Percentiles rank a stretch among this genome's conserved stretches.
Conservation (phyloP, 352 stramenopile genomes). For the Pythium volutum region DNA sequence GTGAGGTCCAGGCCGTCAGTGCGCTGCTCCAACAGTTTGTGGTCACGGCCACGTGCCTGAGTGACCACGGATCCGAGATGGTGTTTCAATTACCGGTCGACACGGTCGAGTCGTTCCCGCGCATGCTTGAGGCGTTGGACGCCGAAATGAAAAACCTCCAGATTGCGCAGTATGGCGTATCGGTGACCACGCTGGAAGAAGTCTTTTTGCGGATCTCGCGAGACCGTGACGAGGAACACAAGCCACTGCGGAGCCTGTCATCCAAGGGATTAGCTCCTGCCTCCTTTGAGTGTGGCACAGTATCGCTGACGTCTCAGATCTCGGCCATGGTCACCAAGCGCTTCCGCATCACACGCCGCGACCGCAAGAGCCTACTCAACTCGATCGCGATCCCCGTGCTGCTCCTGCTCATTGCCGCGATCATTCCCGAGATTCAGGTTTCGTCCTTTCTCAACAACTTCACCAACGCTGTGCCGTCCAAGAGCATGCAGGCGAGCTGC, state of each 20-base stretch:
- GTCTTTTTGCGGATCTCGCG: slow-evolving; percentile 86
- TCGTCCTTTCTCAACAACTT: slow-evolving; percentile 43
- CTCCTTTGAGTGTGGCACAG: slow-evolving; percentile 55
- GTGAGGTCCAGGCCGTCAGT: slow-evolving; percentile 32
- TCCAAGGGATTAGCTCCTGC: slow-evolving; percentile 77
- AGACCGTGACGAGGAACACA: slow-evolving; percentile 10
- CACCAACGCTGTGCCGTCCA: slow-evolving; percentile 17
- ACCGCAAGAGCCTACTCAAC: slow-evolving; percentile 40
- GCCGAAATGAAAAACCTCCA: slow-evolving; percentile 31
- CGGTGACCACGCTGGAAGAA: slow-evolving; percentile 97
- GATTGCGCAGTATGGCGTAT: slow-evolving; percentile 93
- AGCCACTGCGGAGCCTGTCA: slow-evolving; percentile 32
- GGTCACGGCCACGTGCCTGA: slow-evolving; percentile 70
- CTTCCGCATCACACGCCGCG: slow-evolving; percentile 37
- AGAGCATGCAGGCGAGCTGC: slow-evolving; percentile 24
- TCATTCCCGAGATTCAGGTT: slow-evolving; percentile 44
- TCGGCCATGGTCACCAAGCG: slow-evolving; percentile 42
- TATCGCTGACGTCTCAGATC: slow-evolving; percentile 44
- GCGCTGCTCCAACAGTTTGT: slow-evolving; percentile 58
- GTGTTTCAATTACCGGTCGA: slow-evolving; percentile 87
- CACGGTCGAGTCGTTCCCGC: slow-evolving; percentile 71
- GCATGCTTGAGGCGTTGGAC: slow-evolving; percentile 86
- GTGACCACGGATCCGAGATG: slow-evolving; percentile 90
- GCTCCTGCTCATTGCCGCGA: slow-evolving; percentile 36
- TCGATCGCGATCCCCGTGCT: slow-evolving; percentile 38